phyloP scores from a whole-genome alignment of 2,329 filamentous ascomycete genomes.

The Monilinia laxa region DNA sequence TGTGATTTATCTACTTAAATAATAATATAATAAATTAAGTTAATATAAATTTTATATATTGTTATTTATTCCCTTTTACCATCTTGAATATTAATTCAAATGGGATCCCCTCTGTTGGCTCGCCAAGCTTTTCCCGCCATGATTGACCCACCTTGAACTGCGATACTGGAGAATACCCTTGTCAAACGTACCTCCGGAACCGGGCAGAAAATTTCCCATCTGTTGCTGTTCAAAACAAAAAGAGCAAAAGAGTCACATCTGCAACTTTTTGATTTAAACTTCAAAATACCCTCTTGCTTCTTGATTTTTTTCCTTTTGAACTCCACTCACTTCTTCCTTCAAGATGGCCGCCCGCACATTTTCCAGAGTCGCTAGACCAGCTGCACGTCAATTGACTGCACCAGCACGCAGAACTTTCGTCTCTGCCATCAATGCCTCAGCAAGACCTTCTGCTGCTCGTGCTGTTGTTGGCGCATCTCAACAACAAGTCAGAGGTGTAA shows the following conservation, averaged over 20 bases:
- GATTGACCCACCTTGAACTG: background rate
- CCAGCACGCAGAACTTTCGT: slow-evolving; percentile 63
- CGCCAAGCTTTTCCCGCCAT: background rate
- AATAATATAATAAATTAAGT: no score
- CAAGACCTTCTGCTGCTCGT: slow-evolving; percentile 52
- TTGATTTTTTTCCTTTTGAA: slow-evolving; percentile 19
- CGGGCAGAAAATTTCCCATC: slow-evolving; percentile 16
- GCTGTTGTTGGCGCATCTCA: slow-evolving; percentile 47
- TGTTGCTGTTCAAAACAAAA: slow-evolving; percentile 19
- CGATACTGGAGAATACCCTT: slow-evolving; percentile 21
- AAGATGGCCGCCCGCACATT: slow-evolving; percentile 78
- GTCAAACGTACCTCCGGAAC: slow-evolving; percentile 15
- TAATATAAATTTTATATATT: no score
- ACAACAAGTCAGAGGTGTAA: slow-evolving; percentile 74
- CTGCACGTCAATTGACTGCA: slow-evolving; percentile 63
- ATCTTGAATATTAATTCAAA: no score
- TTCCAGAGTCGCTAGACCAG: slow-evolving; percentile 64
- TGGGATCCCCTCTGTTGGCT: slow-evolving; percentile 1
- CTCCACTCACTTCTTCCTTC: slow-evolving; percentile 30
- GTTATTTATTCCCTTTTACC: no score
- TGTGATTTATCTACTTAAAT: no score
- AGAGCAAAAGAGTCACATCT: slow-evolving; percentile 17
- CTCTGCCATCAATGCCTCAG: slow-evolving; percentile 56
- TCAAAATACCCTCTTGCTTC: slow-evolving; percentile 20
- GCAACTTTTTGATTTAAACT: slow-evolving; percentile 20